Conservation (phyloP, 2,329 filamentous ascomycete genomes). For the Nannizziopsis barbatae region DNA sequence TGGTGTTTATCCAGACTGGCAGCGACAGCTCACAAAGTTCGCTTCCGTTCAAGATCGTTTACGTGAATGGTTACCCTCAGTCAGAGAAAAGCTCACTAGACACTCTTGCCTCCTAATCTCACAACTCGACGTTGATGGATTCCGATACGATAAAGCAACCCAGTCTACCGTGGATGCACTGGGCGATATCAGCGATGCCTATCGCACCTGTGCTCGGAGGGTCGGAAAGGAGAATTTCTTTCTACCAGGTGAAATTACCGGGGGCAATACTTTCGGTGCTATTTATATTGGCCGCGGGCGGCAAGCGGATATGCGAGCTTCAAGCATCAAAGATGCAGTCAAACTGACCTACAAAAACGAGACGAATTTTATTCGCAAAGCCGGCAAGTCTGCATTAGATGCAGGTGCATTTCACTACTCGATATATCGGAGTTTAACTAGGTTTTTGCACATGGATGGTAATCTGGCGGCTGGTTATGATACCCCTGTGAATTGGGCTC, state of each 20-base stretch:
- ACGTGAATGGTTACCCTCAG: conserved; percentile 51
- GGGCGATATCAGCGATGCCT: conserved; percentile 46
- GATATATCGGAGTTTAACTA: conserved; percentile 50
- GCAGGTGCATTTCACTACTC: conserved; percentile 54
- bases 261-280: conserved; percentile 49
- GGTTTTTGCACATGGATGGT: conserved; percentile 51
- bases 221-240: conserved; percentile 54
- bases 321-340: conserved; percentile 40
- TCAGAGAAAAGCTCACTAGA: conserved; percentile 46
- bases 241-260: conserved; percentile 52
- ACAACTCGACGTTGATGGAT: conserved; percentile 55
- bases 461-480: conserved; percentile 45
- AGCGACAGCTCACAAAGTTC: conserved; percentile 55
- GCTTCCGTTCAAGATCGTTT: conserved; percentile 57
- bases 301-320: conserved; percentile 43
- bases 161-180: conserved; percentile 53
- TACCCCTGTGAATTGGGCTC: conserved; percentile 44
- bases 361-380: conserved; percentile 42
- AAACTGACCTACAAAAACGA: conserved; percentile 35
- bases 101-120: conserved; percentile 54
- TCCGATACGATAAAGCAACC: conserved; percentile 56
- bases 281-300: conserved; percentile 53
- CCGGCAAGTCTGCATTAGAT: conserved; percentile 46
- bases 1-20: conserved; percentile 52
- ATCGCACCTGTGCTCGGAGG: conserved; percentile 47